Evolutionary conservation across 2,329 filamentous ascomycete species (phyloP).

Genomic region (Fusarium continuum): DNA sequence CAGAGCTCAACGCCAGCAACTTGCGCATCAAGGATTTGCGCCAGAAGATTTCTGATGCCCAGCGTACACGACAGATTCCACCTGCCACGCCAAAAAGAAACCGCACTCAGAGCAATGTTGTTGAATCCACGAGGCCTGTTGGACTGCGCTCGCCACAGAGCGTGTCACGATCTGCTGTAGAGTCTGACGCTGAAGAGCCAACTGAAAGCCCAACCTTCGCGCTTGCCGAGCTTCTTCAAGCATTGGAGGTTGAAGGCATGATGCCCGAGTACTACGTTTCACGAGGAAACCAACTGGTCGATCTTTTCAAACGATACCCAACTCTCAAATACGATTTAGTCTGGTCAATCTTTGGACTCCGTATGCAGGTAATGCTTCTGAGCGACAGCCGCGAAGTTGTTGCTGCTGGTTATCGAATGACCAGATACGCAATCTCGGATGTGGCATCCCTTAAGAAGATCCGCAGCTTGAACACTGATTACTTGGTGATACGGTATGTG

Average conservation of each 20-base stretch:
- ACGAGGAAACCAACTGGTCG: slow-evolving; percentile 90
- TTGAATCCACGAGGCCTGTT: slow-evolving; percentile 56
- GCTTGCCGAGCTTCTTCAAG: slow-evolving; percentile 88
- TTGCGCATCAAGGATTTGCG: slow-evolving; percentile 70
- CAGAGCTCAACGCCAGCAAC: slow-evolving; percentile 90
- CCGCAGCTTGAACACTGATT: slow-evolving; percentile 87
- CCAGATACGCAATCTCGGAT: slow-evolving; percentile 93
- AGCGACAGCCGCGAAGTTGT: slow-evolving; percentile 97
- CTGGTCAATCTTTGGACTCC: slow-evolving; percentile 92
- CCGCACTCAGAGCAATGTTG: slow-evolving; percentile 58
- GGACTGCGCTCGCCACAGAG: slow-evolving; percentile 67
- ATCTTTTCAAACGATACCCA: slow-evolving; percentile 92
- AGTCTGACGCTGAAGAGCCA: slow-evolving; percentile 72
- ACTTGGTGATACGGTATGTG: slow-evolving; percentile 77
- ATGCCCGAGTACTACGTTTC: slow-evolving; percentile 94
- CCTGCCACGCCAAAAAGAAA: slow-evolving; percentile 63
- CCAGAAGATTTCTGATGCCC: slow-evolving; percentile 67
- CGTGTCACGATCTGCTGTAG: slow-evolving; percentile 62
- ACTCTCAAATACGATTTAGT: slow-evolving; percentile 96
- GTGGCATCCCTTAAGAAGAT: slow-evolving; percentile 89
- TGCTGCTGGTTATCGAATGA: slow-evolving; percentile 91
- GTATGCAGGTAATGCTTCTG: slow-evolving; percentile 94
- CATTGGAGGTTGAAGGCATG: slow-evolving; percentile 87
- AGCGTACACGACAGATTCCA: slow-evolving; percentile 58
- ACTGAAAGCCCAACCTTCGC: slow-evolving; percentile 91